These are phyloP conservation scores for Knoxdaviesia proteae DNA, from an alignment of 2,329 filamentous ascomycete genomes.

Conservation along the genomic window DNA sequence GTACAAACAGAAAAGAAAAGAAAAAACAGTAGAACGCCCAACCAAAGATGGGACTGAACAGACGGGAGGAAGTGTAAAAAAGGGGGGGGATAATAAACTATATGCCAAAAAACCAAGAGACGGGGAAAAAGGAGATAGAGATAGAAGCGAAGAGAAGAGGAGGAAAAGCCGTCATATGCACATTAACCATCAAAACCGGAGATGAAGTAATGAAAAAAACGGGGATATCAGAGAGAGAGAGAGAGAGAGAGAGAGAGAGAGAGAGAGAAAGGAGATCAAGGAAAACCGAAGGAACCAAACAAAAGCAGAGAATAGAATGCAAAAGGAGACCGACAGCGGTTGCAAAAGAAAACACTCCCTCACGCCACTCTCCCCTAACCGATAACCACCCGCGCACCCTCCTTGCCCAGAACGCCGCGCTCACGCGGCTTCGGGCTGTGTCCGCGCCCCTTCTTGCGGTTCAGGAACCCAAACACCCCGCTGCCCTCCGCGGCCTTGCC, in stretches of 20 bases:
- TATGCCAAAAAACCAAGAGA: conserved; percentile 1
- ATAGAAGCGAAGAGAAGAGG: neutral
- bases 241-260: neutral
- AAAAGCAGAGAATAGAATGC: neutral
- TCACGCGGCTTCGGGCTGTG: conserved; percentile 90
- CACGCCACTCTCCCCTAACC: conserved; percentile 20
- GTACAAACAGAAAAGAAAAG: neutral
- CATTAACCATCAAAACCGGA: too few relatives aligned
- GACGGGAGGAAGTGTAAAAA: too few relatives aligned
- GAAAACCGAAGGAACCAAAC: conserved; percentile 2
- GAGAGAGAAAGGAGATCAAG: neutral
- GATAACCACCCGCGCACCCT: conserved; percentile 71
- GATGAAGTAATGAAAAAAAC: too few relatives aligned
- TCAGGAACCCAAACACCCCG: conserved; percentile 79
- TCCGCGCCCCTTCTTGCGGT: conserved; percentile 71
- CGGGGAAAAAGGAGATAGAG: neutral
- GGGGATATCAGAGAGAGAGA: neutral
- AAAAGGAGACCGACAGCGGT: neutral
- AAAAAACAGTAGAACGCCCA: neutral
- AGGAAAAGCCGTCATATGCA: too few relatives aligned
- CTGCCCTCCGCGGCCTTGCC: conserved; percentile 38
- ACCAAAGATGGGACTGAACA: too few relatives aligned
- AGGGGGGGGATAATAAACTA: neutral
- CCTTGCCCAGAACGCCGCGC: conserved; percentile 80
- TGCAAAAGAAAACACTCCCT: neutral